Evolutionary conservation across 1,284 basidiomycete species (phyloP), one percentile per base, ranked within the genome.

Genomic region (Agroathelia rolfsii): DNA sequence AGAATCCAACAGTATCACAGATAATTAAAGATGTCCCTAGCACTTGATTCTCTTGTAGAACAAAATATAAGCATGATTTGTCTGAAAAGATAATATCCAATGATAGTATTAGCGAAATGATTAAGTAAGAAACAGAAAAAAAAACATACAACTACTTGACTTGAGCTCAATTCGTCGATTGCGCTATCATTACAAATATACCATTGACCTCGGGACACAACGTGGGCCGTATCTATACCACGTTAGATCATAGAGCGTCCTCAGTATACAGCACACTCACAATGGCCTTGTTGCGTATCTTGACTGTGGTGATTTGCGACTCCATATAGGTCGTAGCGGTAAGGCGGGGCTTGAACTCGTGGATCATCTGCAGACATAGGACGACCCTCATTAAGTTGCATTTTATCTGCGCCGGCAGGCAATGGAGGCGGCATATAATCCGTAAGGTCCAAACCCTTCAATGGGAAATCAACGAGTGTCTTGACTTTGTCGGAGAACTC

Each of bases 401-500:
- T 54, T 44, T 62, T 72, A 44, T 67, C 68, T 27, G 62, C 61
- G 28, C 77, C 76, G 16, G 76, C 71, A 3, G 81, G 73, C n/a
- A 82, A 56, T 3, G 81, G 74, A 4, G 73, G 66, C 1, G 94
- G 94, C 70, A 98, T 82, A 54, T 89, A 95, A 48, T 81, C 76
- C 15, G 90, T 94, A 28, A 99, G 60, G 51, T 99, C 94, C 22
- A 98, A 64, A 19, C 61, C 60, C 37, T 76, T 77, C 38, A 85
- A 64, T 6, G 94, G 94, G 58, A 90, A 98, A 40, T 92, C 84
- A 34, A 93, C 81, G 35, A 77, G 71, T 5, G 87, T 89, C 55
- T 93, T 88, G 36, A 90, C 75, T 62, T 97, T 97, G 62, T 97
- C 92, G 29, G 89, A 93, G 56, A 94, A 95, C 2, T 81, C 80